Conservation (phyloP, 257 asterid species). For the Jasminum sambac region DNA sequence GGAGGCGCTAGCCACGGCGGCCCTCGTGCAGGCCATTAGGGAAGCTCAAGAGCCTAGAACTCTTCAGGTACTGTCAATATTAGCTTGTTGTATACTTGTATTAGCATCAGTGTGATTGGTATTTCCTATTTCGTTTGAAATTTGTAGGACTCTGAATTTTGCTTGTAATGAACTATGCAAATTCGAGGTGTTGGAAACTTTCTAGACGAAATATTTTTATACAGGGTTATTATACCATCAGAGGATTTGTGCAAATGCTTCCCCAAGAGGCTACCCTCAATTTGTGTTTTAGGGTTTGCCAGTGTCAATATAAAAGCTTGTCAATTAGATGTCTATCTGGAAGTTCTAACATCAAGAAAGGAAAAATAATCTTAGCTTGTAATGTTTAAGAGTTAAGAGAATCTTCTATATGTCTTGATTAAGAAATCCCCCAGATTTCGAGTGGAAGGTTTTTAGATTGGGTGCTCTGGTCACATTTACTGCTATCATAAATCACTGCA, state of each 20-base stretch:
- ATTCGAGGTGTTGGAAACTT: background rate
- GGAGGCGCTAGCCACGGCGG: conserved; percentile 97
- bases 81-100: background rate
- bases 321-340: background rate
- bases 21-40: conserved; percentile 91
- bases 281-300: background rate
- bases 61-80: conserved; percentile 58
- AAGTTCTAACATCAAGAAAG: background rate
- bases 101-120: background rate
- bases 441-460: background rate
- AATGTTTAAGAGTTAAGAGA: background rate
- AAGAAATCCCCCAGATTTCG: background rate
- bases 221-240: background rate
- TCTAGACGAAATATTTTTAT: background rate
- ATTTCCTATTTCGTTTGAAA: background rate
- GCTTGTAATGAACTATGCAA: background rate
- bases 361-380: background rate
- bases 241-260: background rate
- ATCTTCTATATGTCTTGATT: background rate
- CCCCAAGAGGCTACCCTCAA: background rate
- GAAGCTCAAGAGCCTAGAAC: conserved; percentile 99
- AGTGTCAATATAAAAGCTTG: background rate
- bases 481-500: background rate
- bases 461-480: background rate
- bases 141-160: background rate